Conservation (phyloP, 1,139 yeast species). For the Petasospora fabianii region DNA sequence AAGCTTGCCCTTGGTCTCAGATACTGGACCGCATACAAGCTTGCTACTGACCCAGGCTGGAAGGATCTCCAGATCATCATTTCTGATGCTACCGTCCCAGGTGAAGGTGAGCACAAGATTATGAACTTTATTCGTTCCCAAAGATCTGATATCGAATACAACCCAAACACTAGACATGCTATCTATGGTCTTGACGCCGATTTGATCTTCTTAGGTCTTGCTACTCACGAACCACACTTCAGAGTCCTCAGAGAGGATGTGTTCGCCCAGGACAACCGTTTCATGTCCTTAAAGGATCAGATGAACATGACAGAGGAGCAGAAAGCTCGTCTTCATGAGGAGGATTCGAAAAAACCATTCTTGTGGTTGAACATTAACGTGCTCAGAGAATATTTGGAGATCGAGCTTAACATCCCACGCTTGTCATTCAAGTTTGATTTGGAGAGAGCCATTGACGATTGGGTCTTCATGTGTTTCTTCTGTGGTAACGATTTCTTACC, state of each 20-base stretch:
- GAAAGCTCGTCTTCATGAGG: conserved; percentile 47
- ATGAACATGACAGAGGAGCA: conserved; percentile 60
- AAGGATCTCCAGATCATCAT: conserved; percentile 75
- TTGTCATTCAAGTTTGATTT: conserved; percentile 75
- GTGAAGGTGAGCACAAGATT: conserved; percentile 98
- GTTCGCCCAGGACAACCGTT: conserved; percentile 66
- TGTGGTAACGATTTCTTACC: conserved; percentile 99
- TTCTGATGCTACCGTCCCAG: conserved; percentile 97
- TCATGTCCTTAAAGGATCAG: conserved; percentile 45
- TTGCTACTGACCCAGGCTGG: conserved; percentile 90
- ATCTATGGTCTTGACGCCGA: conserved; percentile 98
- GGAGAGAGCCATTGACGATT: conserved; percentile 96
- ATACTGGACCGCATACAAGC: conserved; percentile 87
- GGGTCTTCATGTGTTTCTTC: conserved; percentile 98
- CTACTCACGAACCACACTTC: conserved; percentile 97
- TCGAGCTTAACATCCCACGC: conserved; percentile 72
- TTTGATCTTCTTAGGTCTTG: conserved; percentile 89
- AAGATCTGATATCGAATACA: conserved; percentile 79
- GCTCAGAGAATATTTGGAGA: conserved; percentile 80
- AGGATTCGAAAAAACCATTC: conserved; percentile 77
- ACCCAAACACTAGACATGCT: conserved; percentile 89
- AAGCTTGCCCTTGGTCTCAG: conserved; percentile 76
- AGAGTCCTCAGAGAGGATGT: conserved; percentile 93
- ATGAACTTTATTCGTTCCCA: conserved; percentile 90
- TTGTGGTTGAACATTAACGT: conserved; percentile 91